Percentiles rank a stretch among this genome's conserved stretches.
Evolutionary conservation across 176 grass and related monocot species (phyloP).

Genomic region (Aegilops tauschii): DNA sequence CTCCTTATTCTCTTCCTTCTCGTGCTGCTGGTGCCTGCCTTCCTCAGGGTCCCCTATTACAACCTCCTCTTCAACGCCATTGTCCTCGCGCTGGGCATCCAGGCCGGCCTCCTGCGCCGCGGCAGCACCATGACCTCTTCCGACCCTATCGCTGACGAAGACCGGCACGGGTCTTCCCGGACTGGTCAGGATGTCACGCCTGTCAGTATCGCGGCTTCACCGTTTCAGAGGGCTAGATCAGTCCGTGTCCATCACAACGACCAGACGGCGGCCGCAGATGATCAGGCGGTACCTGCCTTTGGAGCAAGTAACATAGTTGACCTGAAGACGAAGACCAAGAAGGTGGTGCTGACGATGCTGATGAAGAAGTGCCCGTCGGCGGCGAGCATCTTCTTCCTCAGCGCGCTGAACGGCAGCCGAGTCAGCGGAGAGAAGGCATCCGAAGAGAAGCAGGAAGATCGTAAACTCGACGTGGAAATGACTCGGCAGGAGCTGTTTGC

Average conservation of each 20-base stretch:
- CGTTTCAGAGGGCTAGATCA: neutral
- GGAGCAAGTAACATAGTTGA: neutral
- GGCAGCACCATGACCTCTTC: neutral
- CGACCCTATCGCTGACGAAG: neutral
- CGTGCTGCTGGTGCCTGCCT: slow-evolving; percentile 2
- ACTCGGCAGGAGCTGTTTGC: slow-evolving; percentile 16
- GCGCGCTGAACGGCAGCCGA: neutral
- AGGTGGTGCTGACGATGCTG: neutral
- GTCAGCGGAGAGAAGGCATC: neutral
- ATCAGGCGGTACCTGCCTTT: neutral
- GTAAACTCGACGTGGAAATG: neutral
- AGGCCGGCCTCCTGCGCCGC: neutral
- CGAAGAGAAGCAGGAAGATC: neutral
- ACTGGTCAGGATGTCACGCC: neutral
- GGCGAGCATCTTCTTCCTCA: slow-evolving; percentile 18
- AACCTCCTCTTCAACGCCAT: slow-evolving; percentile 3
- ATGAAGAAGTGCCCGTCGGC: slow-evolving; percentile 10
- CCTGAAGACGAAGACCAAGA: neutral
- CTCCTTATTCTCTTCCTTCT: slow-evolving; percentile 9
- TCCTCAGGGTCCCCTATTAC: neutral
- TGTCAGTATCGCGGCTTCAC: neutral
- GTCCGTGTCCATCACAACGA: neutral
- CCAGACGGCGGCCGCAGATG: neutral
- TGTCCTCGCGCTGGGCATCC: neutral
- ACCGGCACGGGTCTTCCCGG: neutral